phyloP scores from a whole-genome alignment of 164 flowering plant genomes.

The Vitis labrusca region DNA sequence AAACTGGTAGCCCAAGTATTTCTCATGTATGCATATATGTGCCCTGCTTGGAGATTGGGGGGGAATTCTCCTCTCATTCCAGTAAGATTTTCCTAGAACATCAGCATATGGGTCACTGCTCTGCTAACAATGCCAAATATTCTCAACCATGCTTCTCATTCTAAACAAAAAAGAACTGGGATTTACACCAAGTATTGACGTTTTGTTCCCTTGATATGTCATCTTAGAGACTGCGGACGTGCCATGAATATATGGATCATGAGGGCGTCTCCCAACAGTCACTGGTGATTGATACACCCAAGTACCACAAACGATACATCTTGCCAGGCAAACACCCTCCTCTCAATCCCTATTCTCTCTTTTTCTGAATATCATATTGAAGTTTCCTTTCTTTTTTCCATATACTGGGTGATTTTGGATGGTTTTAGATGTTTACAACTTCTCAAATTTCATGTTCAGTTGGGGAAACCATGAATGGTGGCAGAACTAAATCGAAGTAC shows the following conservation, averaged over 20 bases:
- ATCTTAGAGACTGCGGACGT: conserved; percentile 67
- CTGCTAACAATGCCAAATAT: no score
- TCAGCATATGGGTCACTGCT: no score
- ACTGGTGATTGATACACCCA: conserved; percentile 63
- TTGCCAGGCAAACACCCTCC: conserved; percentile 59
- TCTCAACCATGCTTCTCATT: background rate
- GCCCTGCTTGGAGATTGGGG: no score
- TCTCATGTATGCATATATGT: background rate
- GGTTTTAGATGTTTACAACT: background rate
- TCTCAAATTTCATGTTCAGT: conserved; percentile 30
- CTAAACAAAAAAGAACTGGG: background rate
- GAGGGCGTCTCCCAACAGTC: conserved; percentile 81
- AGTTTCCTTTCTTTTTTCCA: background rate
- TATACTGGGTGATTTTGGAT: background rate
- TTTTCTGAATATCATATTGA: background rate
- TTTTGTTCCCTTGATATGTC: background rate
- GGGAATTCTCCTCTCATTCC: no score
- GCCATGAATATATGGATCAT: conserved; percentile 73
- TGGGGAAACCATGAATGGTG: conserved; percentile 58
- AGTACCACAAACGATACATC: conserved; percentile 77
- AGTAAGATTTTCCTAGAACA: no score
- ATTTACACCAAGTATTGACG: background rate
- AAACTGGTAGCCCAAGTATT: background rate
- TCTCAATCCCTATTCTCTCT: background rate
- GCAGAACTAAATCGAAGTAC: conserved; percentile 38